phyloP scores from a whole-genome alignment of 257 asterid species.

The Apocynum venetum region DNA sequence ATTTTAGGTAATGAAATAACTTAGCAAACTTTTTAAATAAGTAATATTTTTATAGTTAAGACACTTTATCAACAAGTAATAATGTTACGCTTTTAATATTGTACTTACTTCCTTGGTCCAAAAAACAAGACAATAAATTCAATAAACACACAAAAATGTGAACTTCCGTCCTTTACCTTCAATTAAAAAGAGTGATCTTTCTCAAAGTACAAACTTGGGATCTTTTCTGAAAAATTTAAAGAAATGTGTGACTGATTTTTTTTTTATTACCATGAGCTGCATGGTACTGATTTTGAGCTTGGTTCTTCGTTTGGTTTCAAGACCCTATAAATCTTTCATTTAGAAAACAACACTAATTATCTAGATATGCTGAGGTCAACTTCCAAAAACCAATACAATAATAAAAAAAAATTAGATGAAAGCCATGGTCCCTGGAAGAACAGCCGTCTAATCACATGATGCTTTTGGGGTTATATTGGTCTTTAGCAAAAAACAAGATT shows the following conservation, averaged over 20 bases:
- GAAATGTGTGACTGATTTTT: not conserved
- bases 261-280: too few species aligned
- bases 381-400: not conserved
- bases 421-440: not conserved
- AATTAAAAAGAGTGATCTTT: too few species aligned
- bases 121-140: too few species aligned
- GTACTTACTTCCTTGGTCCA: too few species aligned
- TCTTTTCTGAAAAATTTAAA: not conserved
- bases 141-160: too few species aligned
- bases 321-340: not conserved
- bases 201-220: too few species aligned
- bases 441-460: slow-evolving; percentile 19
- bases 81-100: too few species aligned
- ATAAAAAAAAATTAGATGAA: not conserved
- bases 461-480: slow-evolving; percentile 5
- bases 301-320: not conserved
- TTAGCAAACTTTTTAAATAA: too few species aligned
- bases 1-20: too few species aligned
- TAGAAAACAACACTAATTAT: not conserved
- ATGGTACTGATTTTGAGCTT: not conserved
- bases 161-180: too few species aligned
- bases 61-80: too few species aligned
- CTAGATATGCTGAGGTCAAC: slow-evolving; percentile 7
- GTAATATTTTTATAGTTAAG: too few species aligned
- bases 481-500: slow-evolving; percentile 10